A percentile compares a stretch with the other conserved stretches of the same genome.
Evolutionary conservation across 768 basidiomycete species (phyloP).

Genomic region (Suillus plorans): DNA sequence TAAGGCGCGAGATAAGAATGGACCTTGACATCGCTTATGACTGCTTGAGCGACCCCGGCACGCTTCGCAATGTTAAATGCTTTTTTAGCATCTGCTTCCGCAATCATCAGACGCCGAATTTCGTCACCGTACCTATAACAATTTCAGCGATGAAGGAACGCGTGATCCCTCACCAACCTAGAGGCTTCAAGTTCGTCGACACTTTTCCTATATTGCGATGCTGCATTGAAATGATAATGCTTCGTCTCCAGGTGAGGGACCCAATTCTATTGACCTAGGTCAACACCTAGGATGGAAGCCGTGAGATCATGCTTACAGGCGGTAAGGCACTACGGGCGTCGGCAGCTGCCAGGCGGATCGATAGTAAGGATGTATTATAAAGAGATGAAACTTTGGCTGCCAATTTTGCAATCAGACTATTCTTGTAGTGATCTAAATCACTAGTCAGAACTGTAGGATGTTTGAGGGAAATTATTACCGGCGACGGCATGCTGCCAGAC

Average conservation of each 20-base stretch:
- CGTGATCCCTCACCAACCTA: conserved; percentile 43
- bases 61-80: conserved; percentile 68
- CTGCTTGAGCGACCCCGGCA: conserved; percentile 57
- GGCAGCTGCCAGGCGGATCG: conserved; percentile 44
- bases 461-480: conserved; percentile 42
- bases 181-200: conserved; percentile 82
- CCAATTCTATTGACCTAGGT: conserved; percentile 54
- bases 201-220: conserved; percentile 85
- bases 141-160: not conserved
- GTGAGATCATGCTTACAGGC: conserved; percentile 40
- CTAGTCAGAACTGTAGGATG: not conserved
- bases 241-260: conserved; percentile 81
- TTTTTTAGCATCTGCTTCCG: conserved; percentile 64
- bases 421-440: conserved; percentile 64
- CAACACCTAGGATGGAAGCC: conserved; percentile 5
- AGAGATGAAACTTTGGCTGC: conserved; percentile 72
- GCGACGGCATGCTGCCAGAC: conserved; percentile 92
- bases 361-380: conserved; percentile 52
- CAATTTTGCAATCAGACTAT: conserved; percentile 79
- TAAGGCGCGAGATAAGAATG: conserved; percentile 10
- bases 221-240: conserved; percentile 81
- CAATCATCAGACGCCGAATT: conserved; percentile 72
- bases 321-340: conserved; percentile 51
- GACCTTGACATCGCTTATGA: conserved; percentile 82
- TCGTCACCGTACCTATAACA: conserved; percentile 81